Percentiles rank a stretch among this genome's conserved stretches.
These are phyloP conservation scores for Cercospora berteroae DNA, from an alignment of 2,329 filamentous ascomycete genomes.

Conservation along the genomic window DNA sequence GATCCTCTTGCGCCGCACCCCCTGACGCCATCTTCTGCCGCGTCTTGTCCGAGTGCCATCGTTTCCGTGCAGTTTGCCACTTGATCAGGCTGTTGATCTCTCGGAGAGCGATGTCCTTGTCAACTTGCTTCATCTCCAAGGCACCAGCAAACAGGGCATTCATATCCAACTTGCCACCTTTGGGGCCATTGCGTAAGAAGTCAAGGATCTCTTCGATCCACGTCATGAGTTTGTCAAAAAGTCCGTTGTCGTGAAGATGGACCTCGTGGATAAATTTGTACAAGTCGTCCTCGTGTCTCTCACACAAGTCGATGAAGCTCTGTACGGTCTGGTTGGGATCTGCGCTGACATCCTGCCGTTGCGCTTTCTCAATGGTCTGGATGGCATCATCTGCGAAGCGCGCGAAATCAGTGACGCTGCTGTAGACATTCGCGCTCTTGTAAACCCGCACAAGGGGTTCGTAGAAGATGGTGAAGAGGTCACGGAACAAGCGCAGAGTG, in stretches of 20 bases:
- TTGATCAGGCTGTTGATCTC: constrained; percentile 85
- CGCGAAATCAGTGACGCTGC: constrained; percentile 93
- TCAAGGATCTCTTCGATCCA: constrained; percentile 96
- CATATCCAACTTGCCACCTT: constrained; percentile 84
- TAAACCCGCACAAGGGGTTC: constrained; percentile 95
- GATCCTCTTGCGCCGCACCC: constrained; percentile 48
- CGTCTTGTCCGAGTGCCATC: constrained; percentile 98
- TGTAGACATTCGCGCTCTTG: constrained; percentile 98
- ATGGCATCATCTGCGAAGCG: constrained; percentile 92
- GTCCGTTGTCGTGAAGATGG: constrained; percentile 90
- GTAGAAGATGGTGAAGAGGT: constrained; percentile 98
- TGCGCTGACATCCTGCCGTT: constrained; percentile 77
- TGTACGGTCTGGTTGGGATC: constrained; percentile 98
- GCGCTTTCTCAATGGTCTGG: constrained; percentile 67
- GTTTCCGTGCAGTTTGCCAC: constrained; percentile 94
- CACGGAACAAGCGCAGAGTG: constrained; percentile 92
- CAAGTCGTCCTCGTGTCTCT: constrained; percentile 91
- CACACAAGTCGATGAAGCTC: constrained; percentile 94
- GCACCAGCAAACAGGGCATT: constrained; percentile 88
- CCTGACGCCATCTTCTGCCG: constrained; percentile 98
- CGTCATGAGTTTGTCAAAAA: constrained; percentile 93
- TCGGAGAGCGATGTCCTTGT: constrained; percentile 67
- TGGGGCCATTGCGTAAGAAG: constrained; percentile 80
- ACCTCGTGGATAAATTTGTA: constrained; percentile 99
- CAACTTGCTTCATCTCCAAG: constrained; percentile 63